phyloP scores from a whole-genome alignment of 1,284 basidiomycete genomes.

The Inonotus hispidus region DNA sequence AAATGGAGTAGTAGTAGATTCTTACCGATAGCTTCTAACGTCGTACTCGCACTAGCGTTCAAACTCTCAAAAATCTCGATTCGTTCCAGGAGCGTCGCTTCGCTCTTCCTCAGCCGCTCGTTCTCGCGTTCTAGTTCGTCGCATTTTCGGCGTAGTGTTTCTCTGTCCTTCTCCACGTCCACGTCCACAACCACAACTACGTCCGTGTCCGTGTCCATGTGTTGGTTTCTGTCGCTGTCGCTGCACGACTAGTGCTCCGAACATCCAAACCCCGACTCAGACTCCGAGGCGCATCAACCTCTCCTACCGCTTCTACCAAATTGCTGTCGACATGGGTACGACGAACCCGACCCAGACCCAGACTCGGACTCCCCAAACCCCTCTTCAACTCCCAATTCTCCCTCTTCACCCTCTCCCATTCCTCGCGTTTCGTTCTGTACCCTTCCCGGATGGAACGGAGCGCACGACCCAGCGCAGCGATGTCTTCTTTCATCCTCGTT shows the following conservation, averaged over 20 bases:
- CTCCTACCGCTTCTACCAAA: too few species aligned
- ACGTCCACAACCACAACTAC: background rate
- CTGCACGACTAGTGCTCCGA: too few species aligned
- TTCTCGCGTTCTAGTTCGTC: conserved; percentile 5
- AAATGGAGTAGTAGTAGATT: background rate
- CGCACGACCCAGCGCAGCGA: background rate
- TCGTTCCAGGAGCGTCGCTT: background rate
- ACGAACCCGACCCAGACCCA: background rate
- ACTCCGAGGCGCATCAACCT: too few species aligned
- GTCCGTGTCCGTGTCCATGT: background rate
- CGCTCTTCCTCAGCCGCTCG: background rate
- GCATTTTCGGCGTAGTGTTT: background rate
- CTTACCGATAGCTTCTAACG: background rate
- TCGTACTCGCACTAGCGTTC: background rate
- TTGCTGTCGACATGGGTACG: background rate
- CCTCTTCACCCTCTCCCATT: background rate
- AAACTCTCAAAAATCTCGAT: conserved; percentile 1
- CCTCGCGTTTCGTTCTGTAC: background rate
- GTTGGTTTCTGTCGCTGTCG: too few species aligned
- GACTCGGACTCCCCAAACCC: background rate
- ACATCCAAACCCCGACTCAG: too few species aligned
- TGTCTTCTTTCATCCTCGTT: background rate
- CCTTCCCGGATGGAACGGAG: background rate
- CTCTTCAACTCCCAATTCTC: background rate
- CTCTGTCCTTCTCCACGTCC: background rate